Evolutionary conservation across 2,329 filamentous ascomycete species (phyloP).

Genomic region (Fusarium fujikuroi): DNA sequence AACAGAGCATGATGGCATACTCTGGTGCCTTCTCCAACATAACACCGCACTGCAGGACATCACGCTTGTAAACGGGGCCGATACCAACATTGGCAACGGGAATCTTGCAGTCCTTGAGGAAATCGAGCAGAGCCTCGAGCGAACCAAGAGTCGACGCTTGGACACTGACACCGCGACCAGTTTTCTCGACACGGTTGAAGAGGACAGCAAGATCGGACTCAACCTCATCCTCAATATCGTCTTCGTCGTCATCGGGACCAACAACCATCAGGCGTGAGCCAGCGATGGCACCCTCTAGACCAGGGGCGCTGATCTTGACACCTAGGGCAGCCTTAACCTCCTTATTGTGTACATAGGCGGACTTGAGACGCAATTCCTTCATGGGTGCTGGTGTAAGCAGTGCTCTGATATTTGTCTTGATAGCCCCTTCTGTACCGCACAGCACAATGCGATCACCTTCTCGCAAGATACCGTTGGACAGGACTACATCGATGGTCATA

Average conservation of each 20-base stretch:
- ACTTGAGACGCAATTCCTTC: conserved; percentile 94
- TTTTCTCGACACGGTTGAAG: conserved; percentile 90
- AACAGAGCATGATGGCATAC: conserved; percentile 98
- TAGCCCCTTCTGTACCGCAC: conserved; percentile 96
- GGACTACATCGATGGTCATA: conserved; percentile 96
- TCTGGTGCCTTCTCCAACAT: conserved; percentile 98
- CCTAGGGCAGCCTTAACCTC: conserved; percentile 97
- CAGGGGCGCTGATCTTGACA: conserved; percentile 98
- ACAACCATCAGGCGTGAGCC: conserved; percentile 95
- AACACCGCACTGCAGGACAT: conserved; percentile 93
- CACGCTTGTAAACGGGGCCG: conserved; percentile 96
- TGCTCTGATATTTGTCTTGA: conserved; percentile 93
- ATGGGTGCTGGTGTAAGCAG: conserved; percentile 92
- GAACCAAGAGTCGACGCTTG: conserved; percentile 98
- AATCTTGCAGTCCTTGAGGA: conserved; percentile 95
- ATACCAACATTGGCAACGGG: conserved; percentile 97
- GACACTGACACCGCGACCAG: conserved; percentile 93
- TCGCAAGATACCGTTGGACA: conserved; percentile 93
- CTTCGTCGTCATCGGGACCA: conserved; percentile 94
- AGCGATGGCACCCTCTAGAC: conserved; percentile 94
- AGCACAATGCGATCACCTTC: conserved; percentile 96
- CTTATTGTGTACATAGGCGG: conserved; percentile 98
- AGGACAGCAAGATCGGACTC: conserved; percentile 93
- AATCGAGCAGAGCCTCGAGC: conserved; percentile 94
- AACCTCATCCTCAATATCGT: conserved; percentile 95